A percentile compares a stretch with the other conserved stretches of the same genome.
Evolutionary conservation across 345 rosid species (phyloP).

Genomic region (Eucalyptus viminalis): DNA sequence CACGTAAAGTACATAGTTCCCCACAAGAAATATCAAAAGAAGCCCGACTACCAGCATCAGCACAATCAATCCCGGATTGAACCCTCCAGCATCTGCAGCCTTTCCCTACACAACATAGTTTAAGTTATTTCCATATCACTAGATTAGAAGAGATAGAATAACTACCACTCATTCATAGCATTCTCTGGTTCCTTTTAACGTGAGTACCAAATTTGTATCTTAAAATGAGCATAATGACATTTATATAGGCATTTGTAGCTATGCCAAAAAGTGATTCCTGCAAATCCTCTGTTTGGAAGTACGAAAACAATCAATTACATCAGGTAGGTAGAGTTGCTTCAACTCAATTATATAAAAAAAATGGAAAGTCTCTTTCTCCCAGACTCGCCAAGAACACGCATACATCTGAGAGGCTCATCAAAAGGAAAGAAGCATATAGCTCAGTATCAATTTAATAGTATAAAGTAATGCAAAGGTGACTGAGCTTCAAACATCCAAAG

Average conservation of each 20-base stretch:
- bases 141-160: not conserved
- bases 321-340: not conserved
- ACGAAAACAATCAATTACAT: not conserved
- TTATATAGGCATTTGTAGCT: not conserved
- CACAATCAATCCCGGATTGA: slow-evolving; percentile 66
- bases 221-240: not conserved
- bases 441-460: not conserved
- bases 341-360: not conserved
- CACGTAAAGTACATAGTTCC: slow-evolving; percentile 43
- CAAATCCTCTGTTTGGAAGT: not conserved
- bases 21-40: slow-evolving; percentile 51
- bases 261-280: not conserved
- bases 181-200: not conserved
- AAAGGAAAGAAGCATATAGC: not conserved
- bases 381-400: not conserved
- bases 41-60: slow-evolving; percentile 52
- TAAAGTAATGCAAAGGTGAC: not conserved
- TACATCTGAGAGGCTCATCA: not conserved
- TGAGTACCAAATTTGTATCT: not conserved
- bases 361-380: not conserved
- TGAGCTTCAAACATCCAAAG: not conserved
- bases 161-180: not conserved
- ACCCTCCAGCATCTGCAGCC: slow-evolving; percentile 26
- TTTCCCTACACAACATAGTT: slow-evolving; percentile 7
- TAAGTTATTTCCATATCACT: not conserved